These are phyloP conservation scores for Yamadazyma membranifaciens DNA, from an alignment of 1,139 yeast genomes.

Conservation along the genomic window DNA sequence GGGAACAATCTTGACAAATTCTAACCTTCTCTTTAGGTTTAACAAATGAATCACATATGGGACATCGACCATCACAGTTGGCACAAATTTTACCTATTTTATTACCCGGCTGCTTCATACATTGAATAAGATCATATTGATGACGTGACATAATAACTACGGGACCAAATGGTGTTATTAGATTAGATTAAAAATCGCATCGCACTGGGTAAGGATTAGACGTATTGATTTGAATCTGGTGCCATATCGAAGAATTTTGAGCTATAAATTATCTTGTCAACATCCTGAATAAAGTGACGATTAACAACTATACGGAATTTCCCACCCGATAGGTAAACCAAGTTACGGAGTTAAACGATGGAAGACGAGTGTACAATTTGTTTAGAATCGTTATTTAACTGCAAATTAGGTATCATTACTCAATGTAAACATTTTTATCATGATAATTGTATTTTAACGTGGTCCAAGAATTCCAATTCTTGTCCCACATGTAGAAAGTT, in stretches of 20 bases:
- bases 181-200: not conserved
- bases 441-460: constrained; percentile 41
- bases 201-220: too few relatives aligned
- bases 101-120: constrained; percentile 85
- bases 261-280: not conserved
- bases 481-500: constrained; percentile 53
- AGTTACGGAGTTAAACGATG: not conserved
- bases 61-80: constrained; percentile 91
- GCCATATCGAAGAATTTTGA: too few relatives aligned
- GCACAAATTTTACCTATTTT: constrained; percentile 69
- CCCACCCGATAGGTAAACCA: too few relatives aligned
- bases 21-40: constrained; percentile 71
- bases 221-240: too few relatives aligned
- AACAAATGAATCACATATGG: constrained; percentile 84
- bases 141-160: constrained; percentile 75
- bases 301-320: too few relatives aligned
- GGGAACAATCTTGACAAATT: constrained; percentile 83
- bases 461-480: constrained; percentile 50
- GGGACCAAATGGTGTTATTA: too few relatives aligned
- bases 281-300: too few relatives aligned
- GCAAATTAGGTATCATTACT: constrained; percentile 34
- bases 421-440: constrained; percentile 48
- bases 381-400: constrained; percentile 33
- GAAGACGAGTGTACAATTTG: constrained; percentile 49
- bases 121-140: constrained; percentile 81